Base-by-base conservation (phyloP, 441 rosid genomes). In the Mallotus japonicus region DNA sequence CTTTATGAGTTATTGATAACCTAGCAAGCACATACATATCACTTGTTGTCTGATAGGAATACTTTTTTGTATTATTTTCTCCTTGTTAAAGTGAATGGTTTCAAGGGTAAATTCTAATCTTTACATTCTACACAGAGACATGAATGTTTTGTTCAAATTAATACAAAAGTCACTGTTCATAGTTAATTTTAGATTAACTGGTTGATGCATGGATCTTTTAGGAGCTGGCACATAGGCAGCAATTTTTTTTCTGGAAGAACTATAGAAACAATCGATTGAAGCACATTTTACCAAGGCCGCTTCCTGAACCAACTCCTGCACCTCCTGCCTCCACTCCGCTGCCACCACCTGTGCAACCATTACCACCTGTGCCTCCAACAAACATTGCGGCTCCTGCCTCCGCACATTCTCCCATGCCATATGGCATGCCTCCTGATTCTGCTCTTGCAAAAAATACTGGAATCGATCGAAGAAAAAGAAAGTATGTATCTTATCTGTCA, bases 201-300 rank as follows among this genome's bases (percentile, higher is more conserved):
- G 55, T 61, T 70, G 42, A 70, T 32, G 17, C 20, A 53, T 80
- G 50, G 69, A 47, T 50, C 40, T 3, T 67, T 28, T 79, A 95
- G 98, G 98, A 93, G 78, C 74, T 95, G 87, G 89, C 92, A 2
- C 98, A 93, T 80, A 85, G 99, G 76, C 97, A 93, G 79, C 97
- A 93, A 77, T 95, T 95, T 86, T 95, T 87, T 77, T 93, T 79
- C 79, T 93, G 98, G 98, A 93, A 96, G 87, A 93, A 95, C 87
- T 88, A 92, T 73, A 85, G 97, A 81, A 95, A 90, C 86, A 95
- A 95, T 77, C 79, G 97, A 70, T 73, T 95, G 83, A 92, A 92
- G 81, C 97, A 91, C 90, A 91, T 91, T 76, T 76, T 87, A 78
- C 98, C 97, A 14, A 87, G 93, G 81, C 89, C 94, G 62, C 93